Evolutionary conservation across 805 yeast genomes (phyloP).

Genomic region (Pichia nakasei): DNA sequence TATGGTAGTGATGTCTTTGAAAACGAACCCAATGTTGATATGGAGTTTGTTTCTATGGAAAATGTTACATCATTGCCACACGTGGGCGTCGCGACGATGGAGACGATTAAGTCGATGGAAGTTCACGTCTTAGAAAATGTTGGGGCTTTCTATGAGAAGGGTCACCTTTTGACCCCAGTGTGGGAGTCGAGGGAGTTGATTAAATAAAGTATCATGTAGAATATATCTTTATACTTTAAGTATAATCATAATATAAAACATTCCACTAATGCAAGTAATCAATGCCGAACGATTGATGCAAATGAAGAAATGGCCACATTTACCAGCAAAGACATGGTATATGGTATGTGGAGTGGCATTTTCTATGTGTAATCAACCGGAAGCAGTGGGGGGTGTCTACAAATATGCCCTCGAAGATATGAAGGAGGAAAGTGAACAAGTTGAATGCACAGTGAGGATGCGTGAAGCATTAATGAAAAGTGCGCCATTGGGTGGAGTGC

Average conservation of each 20-base stretch:
- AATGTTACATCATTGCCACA: conserved; percentile 82
- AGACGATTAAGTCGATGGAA: conserved; percentile 76
- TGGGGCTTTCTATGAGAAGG: conserved; percentile 44
- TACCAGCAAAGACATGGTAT: conserved; percentile 56
- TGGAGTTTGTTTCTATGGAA: conserved; percentile 51
- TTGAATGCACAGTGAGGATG: conserved; percentile 36
- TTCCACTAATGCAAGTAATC: too few species aligned
- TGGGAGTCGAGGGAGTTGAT: conserved; percentile 42
- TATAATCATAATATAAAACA: too few species aligned
- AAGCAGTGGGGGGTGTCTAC: conserved; percentile 67
- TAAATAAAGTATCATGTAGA: not conserved
- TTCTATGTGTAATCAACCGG: conserved; percentile 74
- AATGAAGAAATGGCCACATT: conserved; percentile 45
- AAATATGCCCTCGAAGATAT: conserved; percentile 43
- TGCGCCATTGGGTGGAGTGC: conserved; percentile 74
- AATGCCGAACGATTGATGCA: too few species aligned
- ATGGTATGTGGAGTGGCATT: conserved; percentile 72
- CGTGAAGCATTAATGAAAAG: conserved; percentile 75
- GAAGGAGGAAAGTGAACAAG: not conserved
- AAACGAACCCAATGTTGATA: conserved; percentile 57
- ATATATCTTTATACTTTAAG: too few species aligned
- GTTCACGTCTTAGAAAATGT: conserved; percentile 65
- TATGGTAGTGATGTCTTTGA: conserved; percentile 75
- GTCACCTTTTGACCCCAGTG: conserved; percentile 64
- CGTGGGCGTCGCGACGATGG: conserved; percentile 73